Evolutionary conservation across 768 basidiomycete genomes (phyloP).

Genomic region (Suillus alpinus): DNA sequence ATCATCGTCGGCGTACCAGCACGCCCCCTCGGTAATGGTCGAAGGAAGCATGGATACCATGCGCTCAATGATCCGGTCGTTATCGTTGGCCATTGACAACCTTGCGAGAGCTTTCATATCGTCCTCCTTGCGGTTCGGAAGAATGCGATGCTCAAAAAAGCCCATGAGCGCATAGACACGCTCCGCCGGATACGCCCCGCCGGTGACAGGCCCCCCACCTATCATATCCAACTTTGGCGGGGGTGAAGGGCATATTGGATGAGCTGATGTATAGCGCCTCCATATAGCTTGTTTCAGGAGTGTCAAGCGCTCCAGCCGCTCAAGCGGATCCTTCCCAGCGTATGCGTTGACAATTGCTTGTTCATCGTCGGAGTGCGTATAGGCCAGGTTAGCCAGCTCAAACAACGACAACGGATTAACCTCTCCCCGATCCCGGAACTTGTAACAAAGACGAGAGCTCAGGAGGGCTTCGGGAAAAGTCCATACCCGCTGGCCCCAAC

Average conservation of each 20-base stretch:
- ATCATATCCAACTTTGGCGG: no score
- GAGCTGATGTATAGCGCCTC: slow-evolving; percentile 10
- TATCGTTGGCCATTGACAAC: slow-evolving; percentile 21
- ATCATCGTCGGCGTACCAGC: no score
- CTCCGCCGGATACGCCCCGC: no score
- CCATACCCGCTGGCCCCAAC: slow-evolving; percentile 17
- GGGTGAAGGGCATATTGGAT: not conserved
- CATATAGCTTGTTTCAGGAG: slow-evolving; percentile 16
- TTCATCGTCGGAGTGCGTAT: slow-evolving; percentile 8
- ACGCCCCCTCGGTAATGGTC: no score
- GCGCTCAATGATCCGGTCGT: not conserved
- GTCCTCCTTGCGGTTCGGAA: no score
- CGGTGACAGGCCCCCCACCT: no score
- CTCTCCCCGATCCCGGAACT: not conserved
- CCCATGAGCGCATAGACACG: no score
- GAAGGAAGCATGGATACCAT: slow-evolving; percentile 14
- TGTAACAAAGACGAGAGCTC: not conserved
- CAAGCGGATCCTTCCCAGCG: slow-evolving; percentile 2
- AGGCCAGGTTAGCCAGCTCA: slow-evolving; percentile 13
- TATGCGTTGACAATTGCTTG: slow-evolving; percentile 13
- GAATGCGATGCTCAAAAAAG: no score
- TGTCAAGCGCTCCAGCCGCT: slow-evolving; percentile 14
- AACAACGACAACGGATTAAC: not conserved
- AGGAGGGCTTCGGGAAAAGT: slow-evolving; percentile 4
- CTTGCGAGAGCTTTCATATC: slow-evolving; percentile 9